phyloP scores from a whole-genome alignment of 164 flowering plant species.

The Vitis amurensis region DNA sequence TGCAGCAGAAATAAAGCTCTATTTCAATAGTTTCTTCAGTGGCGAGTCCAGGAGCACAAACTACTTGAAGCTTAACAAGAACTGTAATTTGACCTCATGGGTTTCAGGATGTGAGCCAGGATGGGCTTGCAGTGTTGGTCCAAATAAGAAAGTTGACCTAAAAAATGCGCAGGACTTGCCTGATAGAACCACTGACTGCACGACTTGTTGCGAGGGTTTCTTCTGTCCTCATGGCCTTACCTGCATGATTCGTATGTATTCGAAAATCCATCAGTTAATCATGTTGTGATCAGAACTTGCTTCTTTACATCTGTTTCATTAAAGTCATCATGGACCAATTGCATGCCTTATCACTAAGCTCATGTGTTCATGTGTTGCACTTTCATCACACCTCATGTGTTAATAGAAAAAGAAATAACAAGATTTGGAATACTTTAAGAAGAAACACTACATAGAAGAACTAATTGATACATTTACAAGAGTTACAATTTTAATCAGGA shows the following conservation, averaged over 20 bases:
- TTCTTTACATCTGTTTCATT: background rate
- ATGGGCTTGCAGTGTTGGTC: conserved; percentile 75
- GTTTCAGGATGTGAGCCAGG: conserved; percentile 95
- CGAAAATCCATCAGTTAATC: background rate
- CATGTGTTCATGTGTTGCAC: no score
- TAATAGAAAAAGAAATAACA: no score
- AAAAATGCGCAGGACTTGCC: conserved; percentile 53
- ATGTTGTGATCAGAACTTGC: background rate
- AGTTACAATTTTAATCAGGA: no score
- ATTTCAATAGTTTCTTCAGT: conserved; percentile 45
- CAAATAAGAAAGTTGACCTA: conserved; percentile 45
- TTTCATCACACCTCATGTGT: no score
- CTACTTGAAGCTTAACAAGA: conserved; percentile 71
- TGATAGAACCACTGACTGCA: conserved; percentile 49
- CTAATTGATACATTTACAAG: no score
- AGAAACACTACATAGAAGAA: no score
- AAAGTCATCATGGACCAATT: background rate
- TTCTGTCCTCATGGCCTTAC: conserved; percentile 91
- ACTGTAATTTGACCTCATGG: conserved; percentile 83
- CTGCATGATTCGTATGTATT: conserved; percentile 96
- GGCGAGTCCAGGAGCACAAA: conserved; percentile 32
- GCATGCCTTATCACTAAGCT: no score
- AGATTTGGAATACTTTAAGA: no score
- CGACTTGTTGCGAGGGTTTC: conserved; percentile 89
- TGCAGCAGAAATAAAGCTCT: conserved; percentile 80